Evolutionary conservation across 2,329 filamentous ascomycete species (phyloP).

Genomic region (Pseudofabraea citricarpa): DNA sequence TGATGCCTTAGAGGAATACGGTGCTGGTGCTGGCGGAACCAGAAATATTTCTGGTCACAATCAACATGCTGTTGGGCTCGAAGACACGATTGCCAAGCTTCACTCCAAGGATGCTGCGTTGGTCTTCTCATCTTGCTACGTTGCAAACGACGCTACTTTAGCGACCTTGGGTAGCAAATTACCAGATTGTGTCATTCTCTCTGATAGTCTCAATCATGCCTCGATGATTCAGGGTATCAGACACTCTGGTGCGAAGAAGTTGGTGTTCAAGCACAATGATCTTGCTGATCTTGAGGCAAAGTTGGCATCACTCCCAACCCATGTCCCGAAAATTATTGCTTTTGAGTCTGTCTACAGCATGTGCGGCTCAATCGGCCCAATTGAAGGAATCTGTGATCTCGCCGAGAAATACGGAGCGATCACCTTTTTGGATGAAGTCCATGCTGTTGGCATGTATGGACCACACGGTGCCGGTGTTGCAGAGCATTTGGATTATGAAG

Average conservation of each 20-base stretch:
- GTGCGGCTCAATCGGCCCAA: constrained; percentile 96
- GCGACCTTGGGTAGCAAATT: constrained; percentile 96
- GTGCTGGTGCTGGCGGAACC: constrained; percentile 90
- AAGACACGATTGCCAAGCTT: constrained; percentile 76
- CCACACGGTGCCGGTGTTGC: constrained; percentile 93
- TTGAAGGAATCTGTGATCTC: constrained; percentile 91
- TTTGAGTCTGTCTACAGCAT: constrained; percentile 99
- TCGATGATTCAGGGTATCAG: constrained; percentile 99
- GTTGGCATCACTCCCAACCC: constrained; percentile 76
- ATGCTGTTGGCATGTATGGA: constrained; percentile 98
- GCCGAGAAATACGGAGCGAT: constrained; percentile 97
- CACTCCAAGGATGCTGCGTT: constrained; percentile 89
- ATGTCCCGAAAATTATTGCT: constrained; percentile 94
- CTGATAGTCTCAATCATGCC: constrained; percentile 93
- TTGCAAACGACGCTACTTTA: constrained; percentile 94
- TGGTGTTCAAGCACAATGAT: constrained; percentile 99
- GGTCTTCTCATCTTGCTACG: constrained; percentile 97
- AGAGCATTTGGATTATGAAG: constrained; percentile 92
- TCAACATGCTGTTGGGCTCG: constrained; percentile 82
- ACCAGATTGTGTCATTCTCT: constrained; percentile 95
- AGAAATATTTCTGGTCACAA: constrained; percentile 98
- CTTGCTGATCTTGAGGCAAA: constrained; percentile 89
- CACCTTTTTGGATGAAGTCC: constrained; percentile 97
- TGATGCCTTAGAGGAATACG: constrained; percentile 88
- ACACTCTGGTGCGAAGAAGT: constrained; percentile 92